Evolutionary conservation across 1,284 basidiomycete genomes (phyloP), one percentile per base, ranked within the genome.

Genomic region (Earliella scabrosa): DNA sequence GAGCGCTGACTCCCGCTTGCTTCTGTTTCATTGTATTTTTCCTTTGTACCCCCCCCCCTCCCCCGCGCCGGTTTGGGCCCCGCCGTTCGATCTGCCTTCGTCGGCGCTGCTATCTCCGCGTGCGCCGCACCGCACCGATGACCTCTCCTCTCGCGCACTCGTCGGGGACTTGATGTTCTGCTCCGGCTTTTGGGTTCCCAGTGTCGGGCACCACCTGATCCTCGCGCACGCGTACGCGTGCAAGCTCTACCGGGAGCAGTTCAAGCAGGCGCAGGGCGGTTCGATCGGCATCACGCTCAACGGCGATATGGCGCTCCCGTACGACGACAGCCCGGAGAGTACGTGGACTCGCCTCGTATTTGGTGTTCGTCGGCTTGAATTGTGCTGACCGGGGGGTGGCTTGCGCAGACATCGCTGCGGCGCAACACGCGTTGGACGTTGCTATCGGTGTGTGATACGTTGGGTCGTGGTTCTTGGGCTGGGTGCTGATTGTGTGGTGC

Each of bases 281-380:
- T 66, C 75, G 44, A 89, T 92, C 58, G 88, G 88, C 2, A 88
- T 92, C 69, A 92, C 89, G 2, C 74, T 92, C 47, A 90, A 92
- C 64, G 85, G 85, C 14, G 81, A 86, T 60, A 90, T 85, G 83
- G 80, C 82, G 45, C 80, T 87, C 61, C 89, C 90, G 9, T 90
- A 82, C 60, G 86, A 89, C 62, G 77, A 86, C 55, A 76, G 69
- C 18, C 81, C 83, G 0, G 82, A 85, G 66, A 88, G 88, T 89
- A 65, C 61, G 83, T 72, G 36, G 7, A 44, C 35, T 8, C 31
- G 16, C 38, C 34, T 16, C 13, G 52, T 44, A 41, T 40, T 27
- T 27, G 11, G 27, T 31, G 40, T 18, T 9, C 20, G 20, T 9
- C 6, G 39, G 3, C 3, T 11, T 6, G 21, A 9, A 8, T 10